Evolutionary conservation across 164 flowering plant species (phyloP).

Genomic region (Magnolia officinalis): DNA sequence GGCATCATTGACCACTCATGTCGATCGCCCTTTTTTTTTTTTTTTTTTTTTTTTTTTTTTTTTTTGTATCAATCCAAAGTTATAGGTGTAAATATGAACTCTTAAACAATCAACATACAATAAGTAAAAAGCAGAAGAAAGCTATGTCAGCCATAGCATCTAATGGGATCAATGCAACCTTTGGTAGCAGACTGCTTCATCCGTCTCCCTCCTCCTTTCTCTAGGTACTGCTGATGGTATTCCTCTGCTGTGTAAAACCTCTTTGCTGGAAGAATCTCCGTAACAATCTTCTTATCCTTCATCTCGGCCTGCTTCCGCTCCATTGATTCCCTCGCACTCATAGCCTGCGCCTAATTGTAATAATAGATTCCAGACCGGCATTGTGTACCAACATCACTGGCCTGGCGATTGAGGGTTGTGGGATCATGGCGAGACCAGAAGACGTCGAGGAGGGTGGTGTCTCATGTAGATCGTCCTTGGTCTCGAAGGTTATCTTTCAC

Average conservation of each 20-base stretch:
- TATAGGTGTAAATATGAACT: too few relatives aligned
- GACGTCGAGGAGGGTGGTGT: too few relatives aligned
- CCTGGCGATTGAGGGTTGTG: slow-evolving; percentile 27
- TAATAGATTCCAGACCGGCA: slow-evolving; percentile 87
- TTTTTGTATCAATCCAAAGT: too few relatives aligned
- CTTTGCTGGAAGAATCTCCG: slow-evolving; percentile 71
- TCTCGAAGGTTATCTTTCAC: too few relatives aligned
- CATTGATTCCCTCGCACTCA: slow-evolving; percentile 51
- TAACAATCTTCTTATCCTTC: slow-evolving; percentile 49
- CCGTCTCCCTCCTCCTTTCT: slow-evolving; percentile 58
- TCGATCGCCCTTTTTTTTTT: too few relatives aligned
- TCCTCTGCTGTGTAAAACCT: slow-evolving; percentile 65
- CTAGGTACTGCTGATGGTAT: slow-evolving; percentile 71
- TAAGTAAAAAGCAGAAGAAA: too few relatives aligned
- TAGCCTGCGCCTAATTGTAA: slow-evolving; percentile 54
- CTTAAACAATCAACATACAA: too few relatives aligned
- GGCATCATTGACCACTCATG: too few relatives aligned
- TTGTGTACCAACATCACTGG: slow-evolving; percentile 74
- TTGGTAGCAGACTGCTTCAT: slow-evolving; percentile 58
- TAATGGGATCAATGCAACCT: slow-evolving; percentile 79
- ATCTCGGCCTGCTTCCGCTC: slow-evolving; percentile 53
- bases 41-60: too few relatives aligned
- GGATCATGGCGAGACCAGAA: too few relatives aligned
- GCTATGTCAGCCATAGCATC: slow-evolving; percentile 61
- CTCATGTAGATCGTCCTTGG: too few relatives aligned